Percentiles rank a stretch among this genome's conserved stretches.
These are phyloP conservation scores for Ceratobasidium sp. DNA, from an alignment of 1,284 basidiomycete genomes.

Conservation along the genomic window DNA sequence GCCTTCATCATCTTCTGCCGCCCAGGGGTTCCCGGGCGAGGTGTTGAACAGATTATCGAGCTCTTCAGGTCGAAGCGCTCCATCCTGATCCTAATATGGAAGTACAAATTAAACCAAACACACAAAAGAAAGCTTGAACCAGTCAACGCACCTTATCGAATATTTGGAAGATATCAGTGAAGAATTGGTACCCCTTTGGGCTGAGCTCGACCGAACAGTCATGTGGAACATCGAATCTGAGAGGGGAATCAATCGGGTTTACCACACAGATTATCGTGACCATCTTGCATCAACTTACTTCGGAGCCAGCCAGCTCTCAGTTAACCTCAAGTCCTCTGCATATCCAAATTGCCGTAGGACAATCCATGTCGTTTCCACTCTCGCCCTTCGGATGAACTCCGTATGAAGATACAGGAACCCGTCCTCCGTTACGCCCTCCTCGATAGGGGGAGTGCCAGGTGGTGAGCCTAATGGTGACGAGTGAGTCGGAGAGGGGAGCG, in stretches of 20 bases:
- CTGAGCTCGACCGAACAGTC: constrained; percentile 97
- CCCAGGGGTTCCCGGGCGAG: constrained; percentile 95
- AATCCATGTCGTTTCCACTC: constrained; percentile 98
- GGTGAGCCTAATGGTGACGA: constrained; percentile 37
- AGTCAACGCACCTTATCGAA: constrained; percentile 85
- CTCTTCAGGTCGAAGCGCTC: constrained; percentile 88
- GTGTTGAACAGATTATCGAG: constrained; percentile 92
- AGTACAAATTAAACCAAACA: constrained; percentile 28
- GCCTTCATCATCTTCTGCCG: constrained; percentile 68
- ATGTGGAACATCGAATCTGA: constrained; percentile 89
- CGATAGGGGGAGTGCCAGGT: constrained; percentile 53
- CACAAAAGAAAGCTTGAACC: constrained; percentile 2
- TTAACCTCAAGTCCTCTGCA: constrained; percentile 91
- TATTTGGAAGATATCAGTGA: constrained; percentile 96
- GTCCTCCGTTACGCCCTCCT: constrained; percentile 86
- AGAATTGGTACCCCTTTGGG: constrained; percentile 94
- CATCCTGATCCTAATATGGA: constrained; percentile 85
- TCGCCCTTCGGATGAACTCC: constrained; percentile 95
- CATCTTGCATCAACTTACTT: constrained; percentile 66
- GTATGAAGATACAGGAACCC: constrained; percentile 97
- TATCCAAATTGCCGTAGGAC: constrained; percentile 96
- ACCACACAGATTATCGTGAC: constrained; percentile 55
- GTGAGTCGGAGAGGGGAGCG: constrained; percentile 52
- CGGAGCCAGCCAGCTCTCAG: constrained; percentile 88
- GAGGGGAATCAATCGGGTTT: constrained; percentile 52